phyloP scores from a whole-genome alignment of 2,329 filamentous ascomycete species.

The Neopestalotiopsis sp. region DNA sequence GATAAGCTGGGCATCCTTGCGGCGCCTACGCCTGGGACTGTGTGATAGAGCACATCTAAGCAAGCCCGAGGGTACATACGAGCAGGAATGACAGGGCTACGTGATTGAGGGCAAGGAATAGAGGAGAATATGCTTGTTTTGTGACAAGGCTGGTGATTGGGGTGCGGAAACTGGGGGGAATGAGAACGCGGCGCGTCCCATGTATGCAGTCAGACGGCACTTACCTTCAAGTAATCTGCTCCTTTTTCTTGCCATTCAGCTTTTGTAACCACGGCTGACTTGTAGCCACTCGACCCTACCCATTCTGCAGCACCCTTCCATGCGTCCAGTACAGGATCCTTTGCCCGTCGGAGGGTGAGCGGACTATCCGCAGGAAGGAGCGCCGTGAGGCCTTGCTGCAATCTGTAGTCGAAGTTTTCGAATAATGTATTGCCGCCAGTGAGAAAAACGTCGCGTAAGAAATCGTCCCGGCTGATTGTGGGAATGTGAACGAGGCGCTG shows the following conservation, averaged over 20 bases:
- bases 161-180: not conserved
- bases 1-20: not conserved
- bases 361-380: slow-evolving; percentile 73
- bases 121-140: slow-evolving; percentile 10
- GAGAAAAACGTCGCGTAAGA: slow-evolving; percentile 87
- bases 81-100: slow-evolving; percentile 4
- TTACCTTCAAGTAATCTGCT: slow-evolving; percentile 87
- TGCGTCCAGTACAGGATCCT: slow-evolving; percentile 81
- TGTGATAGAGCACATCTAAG: not conserved
- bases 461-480: slow-evolving; percentile 62
- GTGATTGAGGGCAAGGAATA: not conserved
- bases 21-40: not conserved
- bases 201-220: slow-evolving; percentile 29
- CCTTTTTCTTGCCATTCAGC: slow-evolving; percentile 94
- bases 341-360: slow-evolving; percentile 74
- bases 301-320: slow-evolving; percentile 93
- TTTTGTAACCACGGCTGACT: slow-evolving; percentile 71
- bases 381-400: slow-evolving; percentile 74
- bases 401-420: slow-evolving; percentile 81
- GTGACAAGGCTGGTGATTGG: slow-evolving; percentile 1
- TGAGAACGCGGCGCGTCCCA: not conserved
- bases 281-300: slow-evolving; percentile 68
- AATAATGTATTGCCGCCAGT: slow-evolving; percentile 94
- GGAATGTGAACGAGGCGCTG: slow-evolving; percentile 71
- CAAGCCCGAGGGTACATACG: slow-evolving; percentile 6